phyloP scores from a whole-genome alignment of 495 filamentous ascomycete genomes.

The Aspergillus steynii region DNA sequence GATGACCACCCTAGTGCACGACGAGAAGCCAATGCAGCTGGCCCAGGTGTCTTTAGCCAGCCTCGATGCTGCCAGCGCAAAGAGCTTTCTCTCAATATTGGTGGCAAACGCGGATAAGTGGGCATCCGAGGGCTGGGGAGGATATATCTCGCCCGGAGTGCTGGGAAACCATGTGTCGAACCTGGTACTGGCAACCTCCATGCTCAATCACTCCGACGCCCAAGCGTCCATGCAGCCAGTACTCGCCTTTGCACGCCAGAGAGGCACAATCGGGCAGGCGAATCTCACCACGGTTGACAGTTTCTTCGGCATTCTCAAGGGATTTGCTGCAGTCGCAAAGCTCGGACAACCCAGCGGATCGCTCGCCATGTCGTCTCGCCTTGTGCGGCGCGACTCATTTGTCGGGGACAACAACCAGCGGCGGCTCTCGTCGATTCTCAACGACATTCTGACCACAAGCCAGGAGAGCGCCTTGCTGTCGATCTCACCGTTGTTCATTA shows the following conservation, averaged over 20 bases:
- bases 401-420: slow-evolving; percentile 11
- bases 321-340: slow-evolving; percentile 1
- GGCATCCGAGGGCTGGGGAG: slow-evolving; percentile 46
- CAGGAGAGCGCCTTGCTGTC: background rate
- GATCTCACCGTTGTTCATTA: slow-evolving; percentile 3
- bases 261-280: background rate
- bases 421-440: slow-evolving; percentile 9
- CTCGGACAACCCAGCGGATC: background rate
- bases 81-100: slow-evolving; percentile 29
- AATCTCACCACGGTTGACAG: slow-evolving; percentile 2
- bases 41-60: slow-evolving; percentile 31
- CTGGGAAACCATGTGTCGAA: background rate
- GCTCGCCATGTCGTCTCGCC: slow-evolving; percentile 13
- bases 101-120: slow-evolving; percentile 34
- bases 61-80: slow-evolving; percentile 22
- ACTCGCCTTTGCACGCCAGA: slow-evolving; percentile 11
- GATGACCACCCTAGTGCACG: slow-evolving; percentile 20
- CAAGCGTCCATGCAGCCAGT: slow-evolving; percentile 15
- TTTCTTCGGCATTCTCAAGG: slow-evolving; percentile 6
- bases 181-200: slow-evolving; percentile 14
- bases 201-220: slow-evolving; percentile 14
- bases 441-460: slow-evolving; percentile 6
- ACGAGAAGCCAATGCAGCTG: slow-evolving; percentile 33
- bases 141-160: slow-evolving; percentile 27
- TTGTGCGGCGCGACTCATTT: slow-evolving; percentile 14